Conservation (phyloP, 495 filamentous ascomycete species). For the Aspergillus bertholletiae region DNA sequence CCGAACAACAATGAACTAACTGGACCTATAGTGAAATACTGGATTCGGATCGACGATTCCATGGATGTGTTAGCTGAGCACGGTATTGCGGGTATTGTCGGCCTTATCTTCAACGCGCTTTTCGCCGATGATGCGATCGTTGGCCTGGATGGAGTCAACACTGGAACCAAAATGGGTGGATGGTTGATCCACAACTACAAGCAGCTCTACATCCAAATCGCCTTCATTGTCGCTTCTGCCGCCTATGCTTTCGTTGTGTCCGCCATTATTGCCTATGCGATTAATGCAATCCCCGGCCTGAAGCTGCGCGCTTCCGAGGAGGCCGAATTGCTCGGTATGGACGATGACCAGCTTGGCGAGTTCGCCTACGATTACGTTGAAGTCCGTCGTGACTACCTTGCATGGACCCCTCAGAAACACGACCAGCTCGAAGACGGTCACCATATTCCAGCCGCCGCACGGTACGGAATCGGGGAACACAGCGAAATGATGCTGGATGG, state of each 20-base stretch:
- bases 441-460: slow-evolving; percentile 61
- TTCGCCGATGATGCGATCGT: slow-evolving; percentile 89
- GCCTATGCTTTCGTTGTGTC: slow-evolving; percentile 83
- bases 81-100: slow-evolving; percentile 89
- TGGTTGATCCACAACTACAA: slow-evolving; percentile 86
- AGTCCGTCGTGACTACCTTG: slow-evolving; percentile 93
- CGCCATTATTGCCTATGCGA: slow-evolving; percentile 73
- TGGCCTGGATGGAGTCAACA: slow-evolving; percentile 91
- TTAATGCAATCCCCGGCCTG: slow-evolving; percentile 86
- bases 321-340: slow-evolving; percentile 97
- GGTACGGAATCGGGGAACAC: slow-evolving; percentile 81
- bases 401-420: slow-evolving; percentile 85
- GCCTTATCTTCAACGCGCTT: slow-evolving; percentile 87
- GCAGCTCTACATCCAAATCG: slow-evolving; percentile 88
- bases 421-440: slow-evolving; percentile 60
- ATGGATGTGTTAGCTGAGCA: slow-evolving; percentile 99
- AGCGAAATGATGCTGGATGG: slow-evolving; percentile 67
- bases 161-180: slow-evolving; percentile 64
- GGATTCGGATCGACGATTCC: slow-evolving; percentile 89
- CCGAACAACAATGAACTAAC: slow-evolving; percentile 12
- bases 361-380: slow-evolving; percentile 99
- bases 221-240: slow-evolving; percentile 74
- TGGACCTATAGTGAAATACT: slow-evolving; percentile 75
- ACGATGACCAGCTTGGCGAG: slow-evolving; percentile 97
- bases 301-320: slow-evolving; percentile 90